Evolutionary conservation across 208 protist genomes (phyloP).

Genomic region (Leishmania tarentolae): DNA sequence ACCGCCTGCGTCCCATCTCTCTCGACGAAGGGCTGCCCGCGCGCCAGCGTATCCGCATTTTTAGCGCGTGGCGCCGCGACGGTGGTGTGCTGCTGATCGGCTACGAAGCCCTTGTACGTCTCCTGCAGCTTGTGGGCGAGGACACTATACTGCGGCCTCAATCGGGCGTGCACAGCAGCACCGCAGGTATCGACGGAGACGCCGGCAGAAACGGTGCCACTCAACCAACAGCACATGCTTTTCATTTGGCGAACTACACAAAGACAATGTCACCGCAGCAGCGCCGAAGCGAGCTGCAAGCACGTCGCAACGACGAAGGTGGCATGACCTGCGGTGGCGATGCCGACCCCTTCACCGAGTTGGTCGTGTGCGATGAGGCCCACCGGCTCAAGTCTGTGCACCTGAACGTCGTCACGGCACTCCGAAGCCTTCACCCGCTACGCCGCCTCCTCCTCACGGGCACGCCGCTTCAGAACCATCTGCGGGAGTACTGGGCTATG

Average conservation of each 20-base stretch:
- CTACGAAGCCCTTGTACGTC: slow-evolving; percentile 73
- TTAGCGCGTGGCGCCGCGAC: slow-evolving; percentile 45
- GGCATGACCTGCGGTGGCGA: slow-evolving; percentile 32
- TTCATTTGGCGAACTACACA: neutral
- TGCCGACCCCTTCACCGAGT: slow-evolving; percentile 64
- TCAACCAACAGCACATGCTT: neutral
- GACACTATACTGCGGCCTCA: slow-evolving; percentile 20
- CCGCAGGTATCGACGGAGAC: slow-evolving; percentile 5
- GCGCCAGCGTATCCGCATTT: slow-evolving; percentile 38
- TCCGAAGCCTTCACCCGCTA: slow-evolving; percentile 73
- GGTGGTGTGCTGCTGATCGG: slow-evolving; percentile 78
- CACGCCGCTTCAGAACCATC: slow-evolving; percentile 94
- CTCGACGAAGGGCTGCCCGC: slow-evolving; percentile 11
- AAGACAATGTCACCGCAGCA: neutral
- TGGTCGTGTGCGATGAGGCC: slow-evolving; percentile 94
- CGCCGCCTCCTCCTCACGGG: slow-evolving; percentile 90
- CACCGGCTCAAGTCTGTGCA: slow-evolving; percentile 90
- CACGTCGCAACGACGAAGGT: slow-evolving; percentile 34
- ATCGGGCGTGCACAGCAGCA: neutral
- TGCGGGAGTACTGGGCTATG: slow-evolving; percentile 93
- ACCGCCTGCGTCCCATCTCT: slow-evolving; percentile 43
- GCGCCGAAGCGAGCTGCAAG: slow-evolving; percentile 20
- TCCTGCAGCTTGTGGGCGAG: slow-evolving; percentile 47
- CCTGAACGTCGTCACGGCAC: slow-evolving; percentile 66
- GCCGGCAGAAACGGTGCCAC: neutral